phyloP scores from a whole-genome alignment of 164 flowering plant genomes.

The Macadamia integrifolia region DNA sequence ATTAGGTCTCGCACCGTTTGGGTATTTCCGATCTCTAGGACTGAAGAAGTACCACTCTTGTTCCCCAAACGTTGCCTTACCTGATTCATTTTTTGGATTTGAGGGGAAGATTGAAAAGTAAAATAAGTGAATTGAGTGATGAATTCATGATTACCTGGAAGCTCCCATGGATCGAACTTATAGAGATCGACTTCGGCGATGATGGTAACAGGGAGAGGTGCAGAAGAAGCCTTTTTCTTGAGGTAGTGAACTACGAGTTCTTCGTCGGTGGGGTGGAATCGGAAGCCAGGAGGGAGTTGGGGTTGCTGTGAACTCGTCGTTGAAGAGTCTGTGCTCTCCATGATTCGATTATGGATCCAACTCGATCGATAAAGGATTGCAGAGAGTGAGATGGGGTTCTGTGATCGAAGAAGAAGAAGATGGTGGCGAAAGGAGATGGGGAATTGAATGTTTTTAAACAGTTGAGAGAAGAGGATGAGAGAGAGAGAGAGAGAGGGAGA shows the following conservation, averaged over 20 bases:
- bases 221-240: constrained; percentile 50
- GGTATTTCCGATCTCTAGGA: constrained; percentile 87
- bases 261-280: constrained; percentile 86
- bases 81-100: constrained; percentile 21
- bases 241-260: constrained; percentile 83
- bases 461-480: neutral
- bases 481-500: constrained; percentile 4
- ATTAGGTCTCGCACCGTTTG: constrained; percentile 86
- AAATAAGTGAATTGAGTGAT: too few species aligned
- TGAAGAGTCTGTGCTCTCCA: constrained; percentile 62
- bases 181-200: constrained; percentile 78
- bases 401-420: neutral
- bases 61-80: constrained; percentile 81
- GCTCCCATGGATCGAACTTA: constrained; percentile 88
- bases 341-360: neutral
- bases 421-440: neutral
- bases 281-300: constrained; percentile 78
- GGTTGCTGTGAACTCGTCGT: constrained; percentile 47
- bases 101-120: too few species aligned
- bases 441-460: neutral
- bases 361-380: too few species aligned
- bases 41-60: constrained; percentile 93
- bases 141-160: constrained; percentile 42
- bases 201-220: constrained; percentile 70
- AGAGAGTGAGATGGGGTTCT: too few species aligned